phyloP scores from a whole-genome alignment of 345 rosid species.

The Eucalyptus pauciflora region DNA sequence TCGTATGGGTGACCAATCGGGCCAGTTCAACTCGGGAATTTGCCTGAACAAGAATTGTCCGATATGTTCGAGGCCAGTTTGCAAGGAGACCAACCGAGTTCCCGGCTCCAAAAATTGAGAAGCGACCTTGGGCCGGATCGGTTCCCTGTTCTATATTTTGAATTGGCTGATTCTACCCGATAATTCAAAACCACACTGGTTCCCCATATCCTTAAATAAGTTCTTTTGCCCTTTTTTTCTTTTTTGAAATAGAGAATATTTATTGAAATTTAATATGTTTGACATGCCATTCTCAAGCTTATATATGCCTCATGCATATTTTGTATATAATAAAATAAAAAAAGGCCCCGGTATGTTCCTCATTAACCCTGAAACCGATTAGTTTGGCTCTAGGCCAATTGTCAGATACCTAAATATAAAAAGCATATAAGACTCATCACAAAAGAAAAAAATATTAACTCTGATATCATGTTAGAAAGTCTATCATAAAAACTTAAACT shows the following conservation, averaged over 20 bases:
- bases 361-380: fast-evolving
- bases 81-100: not conserved
- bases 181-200: not conserved
- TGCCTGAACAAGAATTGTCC: not conserved
- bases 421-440: fast-evolving
- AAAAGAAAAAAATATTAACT: too few species aligned
- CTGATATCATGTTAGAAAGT: not conserved
- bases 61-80: not conserved
- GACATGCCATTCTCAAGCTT: not conserved
- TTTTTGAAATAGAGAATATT: not conserved
- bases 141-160: not conserved
- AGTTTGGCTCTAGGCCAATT: not conserved
- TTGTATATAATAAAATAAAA: not conserved
- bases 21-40: not conserved
- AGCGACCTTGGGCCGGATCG: fast-evolving
- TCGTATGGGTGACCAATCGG: not conserved
- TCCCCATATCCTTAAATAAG: not conserved
- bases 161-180: fast-evolving
- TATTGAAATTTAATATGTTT: not conserved
- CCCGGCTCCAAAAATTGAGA: not conserved
- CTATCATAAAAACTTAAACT: too few species aligned
- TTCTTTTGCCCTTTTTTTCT: not conserved
- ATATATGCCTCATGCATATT: not conserved
- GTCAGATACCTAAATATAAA: not conserved
- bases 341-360: fast-evolving